A percentile compares a stretch with the other conserved stretches of the same genome.
phyloP scores from a whole-genome alignment of 2,329 filamentous ascomycete genomes.

The Xylariaceae sp. region DNA sequence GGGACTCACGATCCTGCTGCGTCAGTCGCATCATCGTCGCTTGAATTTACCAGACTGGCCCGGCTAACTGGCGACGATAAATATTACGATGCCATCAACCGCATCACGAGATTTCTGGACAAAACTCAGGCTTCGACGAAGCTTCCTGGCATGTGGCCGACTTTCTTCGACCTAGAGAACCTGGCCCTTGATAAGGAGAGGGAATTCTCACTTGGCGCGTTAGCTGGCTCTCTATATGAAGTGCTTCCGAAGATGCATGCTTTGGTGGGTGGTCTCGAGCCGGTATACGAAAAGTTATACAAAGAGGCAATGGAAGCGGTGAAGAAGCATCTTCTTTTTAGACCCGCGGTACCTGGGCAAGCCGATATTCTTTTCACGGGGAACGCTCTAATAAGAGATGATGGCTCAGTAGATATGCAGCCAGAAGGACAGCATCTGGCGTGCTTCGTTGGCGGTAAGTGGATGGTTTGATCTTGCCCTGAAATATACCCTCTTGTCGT shows the following conservation, averaged over 20 bases:
- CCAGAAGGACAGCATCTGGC: slow-evolving; percentile 54
- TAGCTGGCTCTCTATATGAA: slow-evolving; percentile 45
- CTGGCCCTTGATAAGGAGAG: slow-evolving; percentile 38
- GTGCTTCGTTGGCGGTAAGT: slow-evolving; percentile 62
- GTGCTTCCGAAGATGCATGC: slow-evolving; percentile 61
- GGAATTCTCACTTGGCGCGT: slow-evolving; percentile 36
- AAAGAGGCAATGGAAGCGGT: slow-evolving; percentile 51
- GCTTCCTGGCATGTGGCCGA: slow-evolving; percentile 71
- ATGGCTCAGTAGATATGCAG: slow-evolving; percentile 25
- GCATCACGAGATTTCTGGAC: slow-evolving; percentile 63
- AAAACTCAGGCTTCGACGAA: slow-evolving; percentile 60
- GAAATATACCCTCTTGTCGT: not conserved
- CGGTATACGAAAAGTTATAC: slow-evolving; percentile 38
- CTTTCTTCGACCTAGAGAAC: slow-evolving; percentile 55
- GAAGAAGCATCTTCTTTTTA: slow-evolving; percentile 59
- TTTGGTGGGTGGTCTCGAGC: slow-evolving; percentile 54
- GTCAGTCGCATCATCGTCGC: slow-evolving; percentile 57
- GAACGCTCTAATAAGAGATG: slow-evolving; percentile 36
- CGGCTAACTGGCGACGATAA: slow-evolving; percentile 68
- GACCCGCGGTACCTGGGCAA: slow-evolving; percentile 55
- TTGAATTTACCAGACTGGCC: slow-evolving; percentile 69
- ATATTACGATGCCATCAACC: slow-evolving; percentile 68
- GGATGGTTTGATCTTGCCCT: not conserved
- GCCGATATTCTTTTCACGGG: slow-evolving; percentile 60
- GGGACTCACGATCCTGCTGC: slow-evolving; percentile 38